Evolutionary conservation across 495 filamentous ascomycete species (phyloP).

Genomic region (Delitschia confertaspora): DNA sequence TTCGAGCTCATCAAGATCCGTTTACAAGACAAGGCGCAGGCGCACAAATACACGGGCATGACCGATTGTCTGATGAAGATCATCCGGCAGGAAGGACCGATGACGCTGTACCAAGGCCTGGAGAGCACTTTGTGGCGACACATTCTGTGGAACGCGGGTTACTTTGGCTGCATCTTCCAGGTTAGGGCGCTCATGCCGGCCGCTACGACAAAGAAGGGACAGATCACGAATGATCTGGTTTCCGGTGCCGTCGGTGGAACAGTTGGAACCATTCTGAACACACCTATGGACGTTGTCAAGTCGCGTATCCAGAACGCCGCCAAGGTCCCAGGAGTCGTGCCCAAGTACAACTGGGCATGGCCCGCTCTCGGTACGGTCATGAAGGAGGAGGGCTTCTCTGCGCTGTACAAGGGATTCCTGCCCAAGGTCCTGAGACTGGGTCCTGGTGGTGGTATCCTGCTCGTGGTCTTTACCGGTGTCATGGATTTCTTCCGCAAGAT

Average conservation of each 20-base stretch:
- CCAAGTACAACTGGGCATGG: slow-evolving; percentile 98
- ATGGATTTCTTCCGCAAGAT: slow-evolving; percentile 81
- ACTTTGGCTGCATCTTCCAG: slow-evolving; percentile 98
- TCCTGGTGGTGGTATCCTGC: slow-evolving; percentile 81
- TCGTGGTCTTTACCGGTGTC: slow-evolving; percentile 86
- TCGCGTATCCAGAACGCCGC: slow-evolving; percentile 89
- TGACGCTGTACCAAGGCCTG: slow-evolving; percentile 92
- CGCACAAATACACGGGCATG: slow-evolving; percentile 87
- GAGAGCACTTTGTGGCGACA: slow-evolving; percentile 96
- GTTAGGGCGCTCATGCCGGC: slow-evolving; percentile 74
- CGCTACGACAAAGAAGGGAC: slow-evolving; percentile 64
- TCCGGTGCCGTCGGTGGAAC: slow-evolving; percentile 84
- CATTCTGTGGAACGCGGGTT: slow-evolving; percentile 93
- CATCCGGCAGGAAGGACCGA: slow-evolving; percentile 67
- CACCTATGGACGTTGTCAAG: slow-evolving; percentile 96
- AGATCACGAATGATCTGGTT: slow-evolving; percentile 79
- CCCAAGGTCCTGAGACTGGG: slow-evolving; percentile 89
- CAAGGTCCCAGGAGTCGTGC: slow-evolving; percentile 64
- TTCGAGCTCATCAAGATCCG: slow-evolving; percentile 96
- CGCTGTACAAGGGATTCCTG: slow-evolving; percentile 94
- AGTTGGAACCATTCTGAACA: slow-evolving; percentile 88
- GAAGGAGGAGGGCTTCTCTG: slow-evolving; percentile 85
- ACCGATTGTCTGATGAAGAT: slow-evolving; percentile 85
- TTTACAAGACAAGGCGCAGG: slow-evolving; percentile 89
- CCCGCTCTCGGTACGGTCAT: slow-evolving; percentile 74